Evolutionary conservation across 306 rosid species (phyloP), one percentile per base, ranked within the genome.

Genomic region (Amphicarpaea edgeworthii): DNA sequence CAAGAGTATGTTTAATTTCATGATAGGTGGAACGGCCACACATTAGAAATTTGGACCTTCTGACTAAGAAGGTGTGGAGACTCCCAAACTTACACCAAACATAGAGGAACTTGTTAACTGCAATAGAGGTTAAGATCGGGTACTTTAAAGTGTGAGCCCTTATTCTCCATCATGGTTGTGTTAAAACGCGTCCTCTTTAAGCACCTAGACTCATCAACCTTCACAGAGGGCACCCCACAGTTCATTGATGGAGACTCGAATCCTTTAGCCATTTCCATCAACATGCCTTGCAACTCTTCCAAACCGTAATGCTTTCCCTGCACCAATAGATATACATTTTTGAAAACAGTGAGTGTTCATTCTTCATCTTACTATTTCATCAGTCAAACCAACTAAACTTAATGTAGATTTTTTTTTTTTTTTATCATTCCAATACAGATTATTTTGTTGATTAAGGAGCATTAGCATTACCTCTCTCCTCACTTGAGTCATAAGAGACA

Each of bases 181-280:
- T 83, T 88, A 20, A 82, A 63, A 51, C 85, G 86, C 0, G 8
- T 83, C 70, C 87, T 88, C 81, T 81, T 79, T 2, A 82, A 61
- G 63, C 86, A 79, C 12, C 65, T 11, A 5, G 88, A 63, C 50
- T 83, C 86, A 23, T 81, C 85, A 21, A 72, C n/a, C n/a, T n/a
- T 38, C 32, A 60, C 16, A 0, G 87, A 65, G 5, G 79, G 17
- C 11, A 67, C 59, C 28, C 74, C 91, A 28, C 54, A 70, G n/a
- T 69, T 84, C 74, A 70, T 71, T 1, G 82, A 6, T 1, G 85
- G 38, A 85, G 72, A 20, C n/a, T 84, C 79, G 8, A 90, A 85
- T 47, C 85, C 95, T 77, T 84, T n/a, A 8, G 47, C 91, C 91
- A 93, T 90, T 78, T 93, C 95, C 80, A 69, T 73, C 0, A 93